Evolutionary conservation across 306 rosid genomes (phyloP).

Genomic region (Vicia villosa): DNA sequence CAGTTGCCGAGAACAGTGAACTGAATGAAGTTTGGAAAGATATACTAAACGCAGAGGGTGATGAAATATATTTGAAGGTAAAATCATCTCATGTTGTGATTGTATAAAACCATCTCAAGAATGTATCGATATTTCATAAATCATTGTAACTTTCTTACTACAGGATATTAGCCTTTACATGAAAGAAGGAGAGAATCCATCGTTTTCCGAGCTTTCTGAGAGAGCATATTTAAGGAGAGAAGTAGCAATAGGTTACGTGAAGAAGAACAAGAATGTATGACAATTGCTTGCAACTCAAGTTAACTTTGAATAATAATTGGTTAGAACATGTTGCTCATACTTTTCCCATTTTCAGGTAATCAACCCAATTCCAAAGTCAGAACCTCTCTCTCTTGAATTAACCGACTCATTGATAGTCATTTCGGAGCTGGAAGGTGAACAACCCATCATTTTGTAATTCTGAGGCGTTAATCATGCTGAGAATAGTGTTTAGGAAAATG

Average conservation of each 20-base stretch:
- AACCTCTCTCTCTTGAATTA: conserved; percentile 75
- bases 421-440: conserved; percentile 94
- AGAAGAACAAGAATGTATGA: conserved; percentile 72
- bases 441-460: conserved; percentile 50
- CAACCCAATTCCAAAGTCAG: conserved; percentile 81
- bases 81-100: conserved; percentile 26
- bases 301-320: conserved; percentile 7
- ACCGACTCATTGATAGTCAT: conserved; percentile 86
- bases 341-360: conserved; percentile 65
- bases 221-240: conserved; percentile 83
- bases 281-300: conserved; percentile 16
- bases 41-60: conserved; percentile 86
- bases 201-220: conserved; percentile 80
- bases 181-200: conserved; percentile 87
- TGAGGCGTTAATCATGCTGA: conserved; percentile 12
- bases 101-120: not conserved
- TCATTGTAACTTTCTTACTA: conserved; percentile 20
- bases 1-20: conserved; percentile 89
- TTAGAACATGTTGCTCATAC: conserved; percentile 31
- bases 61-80: conserved; percentile 97
- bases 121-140: conserved; percentile 13
- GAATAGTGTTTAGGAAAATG: not conserved
- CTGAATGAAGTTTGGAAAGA: conserved; percentile 96
- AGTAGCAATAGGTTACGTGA: conserved; percentile 95
- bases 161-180: conserved; percentile 83